A percentile compares a stretch with the other conserved stretches of the same genome.
phyloP scores from a whole-genome alignment of 1,284 basidiomycete genomes.

The Ceratobasidium sp. region DNA sequence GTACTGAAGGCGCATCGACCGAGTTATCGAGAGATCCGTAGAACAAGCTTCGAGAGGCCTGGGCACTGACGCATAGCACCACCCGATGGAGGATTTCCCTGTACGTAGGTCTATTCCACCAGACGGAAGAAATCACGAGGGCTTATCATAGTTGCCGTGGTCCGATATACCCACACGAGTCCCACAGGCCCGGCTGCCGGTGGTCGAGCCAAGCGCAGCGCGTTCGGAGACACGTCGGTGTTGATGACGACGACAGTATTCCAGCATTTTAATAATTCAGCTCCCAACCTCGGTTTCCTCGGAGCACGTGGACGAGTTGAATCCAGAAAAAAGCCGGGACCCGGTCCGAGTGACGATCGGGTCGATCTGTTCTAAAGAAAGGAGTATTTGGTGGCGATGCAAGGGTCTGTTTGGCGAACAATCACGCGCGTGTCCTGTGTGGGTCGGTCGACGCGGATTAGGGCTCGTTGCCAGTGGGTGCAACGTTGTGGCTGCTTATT shows the following conservation, averaged over 20 bases:
- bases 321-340: not conserved
- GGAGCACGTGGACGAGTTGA: not conserved
- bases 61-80: not conserved
- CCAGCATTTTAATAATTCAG: not conserved
- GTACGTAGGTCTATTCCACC: not conserved
- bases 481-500: slow-evolving; percentile 7
- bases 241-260: not conserved
- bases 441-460: not conserved
- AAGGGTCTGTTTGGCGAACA: not conserved
- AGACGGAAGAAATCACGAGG: not conserved
- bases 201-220: not conserved
- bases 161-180: not conserved
- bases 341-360: not conserved
- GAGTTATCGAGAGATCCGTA: not conserved
- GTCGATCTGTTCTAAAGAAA: not conserved
- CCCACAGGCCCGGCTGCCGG: not conserved
- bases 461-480: slow-evolving; percentile 15
- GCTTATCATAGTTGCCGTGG: not conserved
- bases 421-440: slow-evolving; percentile 8
- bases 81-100: not conserved
- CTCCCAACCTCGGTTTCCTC: not conserved
- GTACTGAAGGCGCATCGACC: not conserved
- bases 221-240: not conserved
- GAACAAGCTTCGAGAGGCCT: not conserved
- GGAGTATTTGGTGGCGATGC: slow-evolving; percentile 3